Conservation (phyloP, 495 filamentous ascomycete genomes). For the Cercophora sp. region DNA sequence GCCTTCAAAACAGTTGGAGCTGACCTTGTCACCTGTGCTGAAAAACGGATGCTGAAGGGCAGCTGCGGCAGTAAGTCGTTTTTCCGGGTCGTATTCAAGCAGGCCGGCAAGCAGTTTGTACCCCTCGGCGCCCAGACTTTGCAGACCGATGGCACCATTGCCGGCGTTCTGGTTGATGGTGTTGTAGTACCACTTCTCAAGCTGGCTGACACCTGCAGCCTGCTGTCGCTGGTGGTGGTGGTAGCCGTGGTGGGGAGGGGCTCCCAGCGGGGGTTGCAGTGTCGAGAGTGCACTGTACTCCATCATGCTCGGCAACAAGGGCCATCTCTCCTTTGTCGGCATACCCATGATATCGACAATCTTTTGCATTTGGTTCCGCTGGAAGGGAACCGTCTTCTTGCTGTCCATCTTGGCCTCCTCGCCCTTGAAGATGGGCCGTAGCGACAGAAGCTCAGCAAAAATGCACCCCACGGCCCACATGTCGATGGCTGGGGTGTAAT, state of each 20-base stretch:
- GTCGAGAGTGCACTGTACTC: slow-evolving; percentile 75
- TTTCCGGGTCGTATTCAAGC: slow-evolving; percentile 89
- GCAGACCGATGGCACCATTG: slow-evolving; percentile 35
- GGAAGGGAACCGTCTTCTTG: slow-evolving; percentile 95
- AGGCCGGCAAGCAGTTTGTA: slow-evolving; percentile 75
- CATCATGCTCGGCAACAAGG: slow-evolving; percentile 70
- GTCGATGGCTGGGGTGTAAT: slow-evolving; percentile 96
- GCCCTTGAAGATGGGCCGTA: slow-evolving; percentile 96
- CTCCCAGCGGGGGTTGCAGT: slow-evolving; percentile 49
- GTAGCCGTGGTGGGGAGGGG: slow-evolving; percentile 38
- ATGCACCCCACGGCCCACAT: slow-evolving; percentile 98
- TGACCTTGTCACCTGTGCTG: slow-evolving; percentile 57
- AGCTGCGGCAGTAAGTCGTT: slow-evolving; percentile 76
- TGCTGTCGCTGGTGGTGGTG: slow-evolving; percentile 48
- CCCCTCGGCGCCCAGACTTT: slow-evolving; percentile 66
- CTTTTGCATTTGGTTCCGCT: slow-evolving; percentile 97
- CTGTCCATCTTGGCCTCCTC: slow-evolving; percentile 98
- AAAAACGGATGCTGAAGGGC: slow-evolving; percentile 90
- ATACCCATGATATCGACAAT: slow-evolving; percentile 94
- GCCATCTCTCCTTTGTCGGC: slow-evolving; percentile 87
- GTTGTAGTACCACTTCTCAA: slow-evolving; percentile 57
- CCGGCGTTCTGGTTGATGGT: slow-evolving; percentile 49
- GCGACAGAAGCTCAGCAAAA: slow-evolving; percentile 86
- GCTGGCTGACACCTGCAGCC: slow-evolving; percentile 27
- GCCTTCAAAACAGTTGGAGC: slow-evolving; percentile 85